Conservation (phyloP, 495 filamentous ascomycete genomes). For the Podospora pseudoanserina region DNA sequence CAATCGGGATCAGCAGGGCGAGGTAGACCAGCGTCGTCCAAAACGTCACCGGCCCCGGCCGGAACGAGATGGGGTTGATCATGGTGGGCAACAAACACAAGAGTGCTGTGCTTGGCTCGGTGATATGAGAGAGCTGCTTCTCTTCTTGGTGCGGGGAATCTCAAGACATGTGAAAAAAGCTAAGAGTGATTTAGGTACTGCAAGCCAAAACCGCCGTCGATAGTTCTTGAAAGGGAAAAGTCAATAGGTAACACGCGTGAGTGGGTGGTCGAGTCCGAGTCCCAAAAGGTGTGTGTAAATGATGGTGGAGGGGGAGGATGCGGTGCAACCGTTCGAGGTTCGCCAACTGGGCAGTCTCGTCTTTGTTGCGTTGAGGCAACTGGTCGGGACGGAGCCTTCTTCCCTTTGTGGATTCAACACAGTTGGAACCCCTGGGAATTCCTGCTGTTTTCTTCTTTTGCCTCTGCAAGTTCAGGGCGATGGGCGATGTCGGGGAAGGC, state of each 20-base stretch:
- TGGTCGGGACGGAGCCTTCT: too few species aligned
- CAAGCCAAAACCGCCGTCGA: background rate
- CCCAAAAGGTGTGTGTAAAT: background rate
- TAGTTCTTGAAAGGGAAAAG: background rate
- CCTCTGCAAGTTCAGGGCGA: background rate
- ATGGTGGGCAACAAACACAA: slow-evolving; percentile 14
- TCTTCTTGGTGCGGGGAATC: background rate
- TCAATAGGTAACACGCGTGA: background rate
- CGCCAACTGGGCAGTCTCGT: background rate
- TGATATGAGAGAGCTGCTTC: background rate
- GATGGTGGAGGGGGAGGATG: background rate
- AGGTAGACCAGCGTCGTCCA: slow-evolving; percentile 67
- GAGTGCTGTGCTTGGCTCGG: background rate
- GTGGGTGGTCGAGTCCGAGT: background rate
- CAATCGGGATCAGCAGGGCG: slow-evolving; percentile 62
- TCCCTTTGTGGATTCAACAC: background rate
- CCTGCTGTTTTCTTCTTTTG: background rate
- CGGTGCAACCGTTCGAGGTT: background rate
- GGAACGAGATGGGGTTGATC: slow-evolving; percentile 50
- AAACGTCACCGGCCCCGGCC: slow-evolving; percentile 65
- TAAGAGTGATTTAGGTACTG: background rate
- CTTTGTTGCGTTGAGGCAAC: background rate
- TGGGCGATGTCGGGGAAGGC: background rate
- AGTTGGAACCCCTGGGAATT: background rate
- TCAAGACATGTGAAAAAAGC: background rate